Conservation (phyloP, 2,329 filamentous ascomycete genomes). For the Fusarium sp. region DNA sequence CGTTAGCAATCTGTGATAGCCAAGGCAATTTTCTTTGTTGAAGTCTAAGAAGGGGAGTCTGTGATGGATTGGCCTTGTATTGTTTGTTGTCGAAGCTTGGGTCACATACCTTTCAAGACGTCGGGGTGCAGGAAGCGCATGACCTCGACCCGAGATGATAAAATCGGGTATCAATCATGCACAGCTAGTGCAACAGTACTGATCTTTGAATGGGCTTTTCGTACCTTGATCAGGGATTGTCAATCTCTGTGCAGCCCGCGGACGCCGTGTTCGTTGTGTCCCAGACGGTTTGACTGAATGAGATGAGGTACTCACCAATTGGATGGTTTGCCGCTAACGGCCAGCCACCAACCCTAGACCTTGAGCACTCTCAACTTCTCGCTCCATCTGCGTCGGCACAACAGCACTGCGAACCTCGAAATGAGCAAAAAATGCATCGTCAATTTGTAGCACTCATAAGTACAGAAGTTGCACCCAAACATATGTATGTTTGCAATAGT, state of each 20-base stretch:
- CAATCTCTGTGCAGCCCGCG: neutral
- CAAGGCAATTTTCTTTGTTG: neutral
- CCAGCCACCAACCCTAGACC: constrained; percentile 11
- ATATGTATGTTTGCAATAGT: no score
- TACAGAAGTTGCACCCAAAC: no score
- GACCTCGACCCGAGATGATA: fast-evolving
- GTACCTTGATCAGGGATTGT: neutral
- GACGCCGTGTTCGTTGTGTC: neutral
- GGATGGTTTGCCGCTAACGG: neutral
- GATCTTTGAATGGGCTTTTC: fast-evolving
- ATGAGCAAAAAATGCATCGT: neutral
- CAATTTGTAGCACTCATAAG: neutral
- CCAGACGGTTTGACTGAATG: neutral
- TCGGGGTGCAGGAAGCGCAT: neutral
- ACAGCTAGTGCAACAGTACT: fast-evolving
- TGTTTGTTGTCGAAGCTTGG: neutral
- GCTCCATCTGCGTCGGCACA: neutral
- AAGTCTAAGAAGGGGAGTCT: fast-evolving
- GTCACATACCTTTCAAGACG: neutral
- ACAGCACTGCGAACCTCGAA: no score
- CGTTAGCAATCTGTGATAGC: fast-evolving
- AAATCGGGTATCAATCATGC: fast-evolving
- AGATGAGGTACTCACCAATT: neutral
- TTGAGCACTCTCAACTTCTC: neutral
- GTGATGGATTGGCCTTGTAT: neutral